Evolutionary conservation across 805 yeast species (phyloP).

Genomic region (Teunomyces atbi): DNA sequence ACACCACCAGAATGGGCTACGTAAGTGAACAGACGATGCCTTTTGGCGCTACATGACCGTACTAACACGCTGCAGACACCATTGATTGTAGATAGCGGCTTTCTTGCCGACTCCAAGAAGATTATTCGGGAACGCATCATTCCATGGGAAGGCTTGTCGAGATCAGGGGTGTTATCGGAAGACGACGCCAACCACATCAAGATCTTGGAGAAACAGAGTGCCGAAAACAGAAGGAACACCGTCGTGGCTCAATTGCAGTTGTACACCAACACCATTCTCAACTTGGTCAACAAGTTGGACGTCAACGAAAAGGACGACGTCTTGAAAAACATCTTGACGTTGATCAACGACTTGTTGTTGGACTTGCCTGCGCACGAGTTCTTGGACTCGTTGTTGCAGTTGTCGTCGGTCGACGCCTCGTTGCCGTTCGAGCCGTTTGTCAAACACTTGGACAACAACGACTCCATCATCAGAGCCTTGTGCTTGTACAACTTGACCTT

Average conservation of each 20-base stretch:
- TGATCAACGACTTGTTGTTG: constrained; percentile 55
- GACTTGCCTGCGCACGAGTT: constrained; percentile 36
- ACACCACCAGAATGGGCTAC: too few relatives aligned
- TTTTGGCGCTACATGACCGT: not conserved
- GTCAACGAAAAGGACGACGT: constrained; percentile 57
- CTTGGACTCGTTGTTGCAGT: constrained; percentile 39
- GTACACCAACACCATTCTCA: constrained; percentile 55
- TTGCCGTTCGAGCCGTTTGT: constrained; percentile 55
- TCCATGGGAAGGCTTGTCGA: constrained; percentile 89
- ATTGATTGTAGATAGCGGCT: constrained; percentile 59
- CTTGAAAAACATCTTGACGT: constrained; percentile 60
- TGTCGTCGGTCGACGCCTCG: constrained; percentile 40
- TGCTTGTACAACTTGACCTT: constrained; percentile 53
- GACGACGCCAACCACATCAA: constrained; percentile 66
- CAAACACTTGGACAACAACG: constrained; percentile 51
- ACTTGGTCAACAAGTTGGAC: constrained; percentile 49
- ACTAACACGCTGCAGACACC: constrained; percentile 19
- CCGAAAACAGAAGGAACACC: constrained; percentile 41
- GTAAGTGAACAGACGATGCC: too few relatives aligned
- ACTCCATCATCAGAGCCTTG: constrained; percentile 56
- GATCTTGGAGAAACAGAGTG: constrained; percentile 48
- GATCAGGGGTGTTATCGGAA: constrained; percentile 64
- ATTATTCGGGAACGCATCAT: constrained; percentile 75
- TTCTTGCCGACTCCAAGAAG: constrained; percentile 61
- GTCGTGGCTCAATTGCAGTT: constrained; percentile 44